Base-by-base conservation (phyloP, 2,329 filamentous ascomycete genomes). In the Rutstroemia sp. region DNA sequence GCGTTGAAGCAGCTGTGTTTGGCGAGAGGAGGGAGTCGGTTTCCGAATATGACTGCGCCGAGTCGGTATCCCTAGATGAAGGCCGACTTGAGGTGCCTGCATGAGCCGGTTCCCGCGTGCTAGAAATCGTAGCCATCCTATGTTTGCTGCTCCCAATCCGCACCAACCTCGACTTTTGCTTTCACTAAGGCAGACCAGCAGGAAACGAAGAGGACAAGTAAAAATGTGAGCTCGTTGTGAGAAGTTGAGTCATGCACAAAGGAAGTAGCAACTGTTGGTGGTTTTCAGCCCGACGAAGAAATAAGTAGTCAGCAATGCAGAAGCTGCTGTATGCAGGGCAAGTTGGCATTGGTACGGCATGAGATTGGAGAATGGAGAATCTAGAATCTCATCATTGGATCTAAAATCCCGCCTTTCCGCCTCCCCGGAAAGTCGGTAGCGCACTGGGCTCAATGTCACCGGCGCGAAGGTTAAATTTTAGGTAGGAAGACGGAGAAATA, bases 21-120 rank as follows among this genome's bases (percentile, higher is more conserved):
- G 51, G 51, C 3, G 38, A 46, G n/a, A 57, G 45, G n/a, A 57
- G 48, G 12, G 51, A 45, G 25, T 55, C 44, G 48, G 51, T 46
- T 46, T 57, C 56, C 21, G 38, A 45, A 36, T 34, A 54, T n/a
- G 46, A 49, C 21, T 54, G 10, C 17, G 40, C 39, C 14, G 46
- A 55, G 19, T 47, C 7, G 5, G 27, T 27, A 38, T 40, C 27
- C 40, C 36, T 48, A n/a, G 46, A 55, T 40, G 51, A 51, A 49
- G 38, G 23, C 38, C 40, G 46, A n/a, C 25, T 44, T 9, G 46
- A 55, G 39, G 23, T 42, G 39, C 39, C 34, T 34, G n/a, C 39
- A 9, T 27, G 48, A 47, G 27, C 19, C 19, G 21, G 16, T 46
- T 48, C 40, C 40, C 54, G 51, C 12, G 12, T 34, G 12, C 30